Conservation (phyloP, 257 asterid genomes). For the Pogostemon cablin region DNA sequence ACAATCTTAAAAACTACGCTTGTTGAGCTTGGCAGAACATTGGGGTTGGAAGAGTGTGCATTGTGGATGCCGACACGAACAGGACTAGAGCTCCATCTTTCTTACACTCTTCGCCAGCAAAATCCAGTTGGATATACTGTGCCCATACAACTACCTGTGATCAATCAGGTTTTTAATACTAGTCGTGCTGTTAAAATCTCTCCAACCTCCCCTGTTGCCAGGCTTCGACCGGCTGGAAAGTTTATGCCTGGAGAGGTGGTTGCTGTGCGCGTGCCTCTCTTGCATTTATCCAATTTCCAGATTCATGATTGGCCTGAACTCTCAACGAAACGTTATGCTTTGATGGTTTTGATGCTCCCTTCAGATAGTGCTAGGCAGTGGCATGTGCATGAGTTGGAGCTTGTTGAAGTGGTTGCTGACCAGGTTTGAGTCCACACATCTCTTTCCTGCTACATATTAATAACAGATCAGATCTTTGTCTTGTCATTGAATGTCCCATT, state of each 20-base stretch:
- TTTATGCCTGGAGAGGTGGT: conserved; percentile 94
- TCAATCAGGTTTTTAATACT: conserved; percentile 76
- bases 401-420: conserved; percentile 98
- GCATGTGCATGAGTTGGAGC: conserved; percentile 96
- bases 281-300: conserved; percentile 87
- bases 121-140: conserved; percentile 88
- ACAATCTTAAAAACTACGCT: conserved; percentile 91
- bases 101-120: conserved; percentile 89
- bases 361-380: conserved; percentile 95
- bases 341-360: conserved; percentile 98
- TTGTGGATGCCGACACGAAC: conserved; percentile 98
- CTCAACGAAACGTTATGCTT: conserved; percentile 84
- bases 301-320: conserved; percentile 98
- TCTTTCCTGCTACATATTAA: conserved; percentile 17
- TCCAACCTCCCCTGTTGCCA: conserved; percentile 84
- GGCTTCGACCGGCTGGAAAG: conserved; percentile 72
- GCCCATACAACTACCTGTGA: conserved; percentile 81
- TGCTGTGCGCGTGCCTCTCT: conserved; percentile 91
- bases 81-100: conserved; percentile 92
- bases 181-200: conserved; percentile 78
- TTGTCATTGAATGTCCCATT: too few species aligned
- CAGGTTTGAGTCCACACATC: conserved; percentile 58
- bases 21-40: conserved; percentile 90
- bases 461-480: not conserved
- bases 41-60: conserved; percentile 93